These are phyloP conservation scores for Termitomyces sp. DNA, from an alignment of 768 basidiomycete genomes.

Conservation along the genomic window DNA sequence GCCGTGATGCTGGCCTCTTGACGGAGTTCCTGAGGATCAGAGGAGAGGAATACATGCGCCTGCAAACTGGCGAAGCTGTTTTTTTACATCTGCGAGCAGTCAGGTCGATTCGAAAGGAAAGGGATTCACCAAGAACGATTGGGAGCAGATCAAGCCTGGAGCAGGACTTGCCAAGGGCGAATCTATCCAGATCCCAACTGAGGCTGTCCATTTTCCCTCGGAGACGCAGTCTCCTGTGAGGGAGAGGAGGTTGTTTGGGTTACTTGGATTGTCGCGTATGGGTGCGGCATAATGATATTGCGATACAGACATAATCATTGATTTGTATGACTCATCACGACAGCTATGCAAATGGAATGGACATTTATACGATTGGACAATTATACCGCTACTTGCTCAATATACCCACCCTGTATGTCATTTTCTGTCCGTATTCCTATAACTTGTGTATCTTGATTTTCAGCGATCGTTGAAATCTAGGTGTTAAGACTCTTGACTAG, in stretches of 20 bases:
- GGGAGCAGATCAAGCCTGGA: conserved; percentile 14
- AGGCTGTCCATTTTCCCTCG: neutral
- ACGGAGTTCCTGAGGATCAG: conserved; percentile 81
- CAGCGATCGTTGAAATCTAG: too few relatives aligned
- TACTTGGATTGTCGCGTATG: neutral
- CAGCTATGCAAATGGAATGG: neutral
- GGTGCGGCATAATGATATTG: neutral
- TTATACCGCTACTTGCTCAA: neutral
- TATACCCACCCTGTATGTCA: neutral
- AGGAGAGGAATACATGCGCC: conserved; percentile 65
- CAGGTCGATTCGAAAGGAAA: conserved; percentile 10
- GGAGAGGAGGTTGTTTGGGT: neutral
- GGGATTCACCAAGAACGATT: conserved; percentile 27
- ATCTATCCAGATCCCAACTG: neutral
- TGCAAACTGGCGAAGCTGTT: conserved; percentile 28
- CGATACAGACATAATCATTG: neutral
- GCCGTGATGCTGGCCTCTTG: conserved; percentile 79
- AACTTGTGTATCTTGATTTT: too few relatives aligned
- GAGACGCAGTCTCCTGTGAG: neutral
- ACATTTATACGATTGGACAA: neutral
- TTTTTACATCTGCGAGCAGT: conserved; percentile 5
- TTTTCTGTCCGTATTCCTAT: neutral
- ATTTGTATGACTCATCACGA: neutral
- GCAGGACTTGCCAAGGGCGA: neutral
- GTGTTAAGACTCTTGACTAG: neutral